These are phyloP conservation scores for Amanita jacksonii DNA, from an alignment of 768 basidiomycete genomes.

Conservation along the genomic window DNA sequence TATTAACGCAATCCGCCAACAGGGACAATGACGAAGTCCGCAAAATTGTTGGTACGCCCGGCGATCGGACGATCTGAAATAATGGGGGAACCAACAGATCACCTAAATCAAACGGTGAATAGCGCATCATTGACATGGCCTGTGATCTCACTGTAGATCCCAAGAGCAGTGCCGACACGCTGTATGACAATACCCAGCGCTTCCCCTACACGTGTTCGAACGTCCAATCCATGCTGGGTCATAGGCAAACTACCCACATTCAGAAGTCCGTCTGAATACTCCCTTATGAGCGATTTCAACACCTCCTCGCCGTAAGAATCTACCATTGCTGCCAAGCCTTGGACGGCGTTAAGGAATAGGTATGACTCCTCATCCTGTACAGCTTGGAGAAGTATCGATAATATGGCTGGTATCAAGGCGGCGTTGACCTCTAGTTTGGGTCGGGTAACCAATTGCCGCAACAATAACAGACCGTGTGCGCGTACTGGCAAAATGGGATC, in stretches of 20 bases:
- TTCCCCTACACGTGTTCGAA: conserved; percentile 72
- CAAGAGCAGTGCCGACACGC: conserved; percentile 59
- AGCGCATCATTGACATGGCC: not conserved
- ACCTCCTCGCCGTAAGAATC: conserved; percentile 70
- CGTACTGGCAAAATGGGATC: conserved; percentile 91
- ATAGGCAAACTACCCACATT: conserved; percentile 36
- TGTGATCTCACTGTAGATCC: conserved; percentile 48
- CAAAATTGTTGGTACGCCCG: conserved; percentile 59
- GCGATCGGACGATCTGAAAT: conserved; percentile 48
- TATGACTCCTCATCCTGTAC: conserved; percentile 94
- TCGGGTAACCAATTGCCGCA: conserved; percentile 62
- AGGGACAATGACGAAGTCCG: conserved; percentile 54
- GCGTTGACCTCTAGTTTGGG: conserved; percentile 30
- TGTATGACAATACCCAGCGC: conserved; percentile 72
- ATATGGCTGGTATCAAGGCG: conserved; percentile 71
- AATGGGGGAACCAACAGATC: conserved; percentile 67
- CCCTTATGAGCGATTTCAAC: conserved; percentile 50
- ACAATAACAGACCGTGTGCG: conserved; percentile 80
- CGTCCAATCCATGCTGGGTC: conserved; percentile 61
- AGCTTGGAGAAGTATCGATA: conserved; percentile 79
- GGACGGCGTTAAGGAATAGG: conserved; percentile 86
- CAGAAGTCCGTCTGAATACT: conserved; percentile 49
- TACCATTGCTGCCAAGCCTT: conserved; percentile 82
- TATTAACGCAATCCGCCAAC: conserved; percentile 63
- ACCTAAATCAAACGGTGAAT: conserved; percentile 29